Conservation (phyloP, 352 stramenopile species). For the Globisporangium cystogenes region DNA sequence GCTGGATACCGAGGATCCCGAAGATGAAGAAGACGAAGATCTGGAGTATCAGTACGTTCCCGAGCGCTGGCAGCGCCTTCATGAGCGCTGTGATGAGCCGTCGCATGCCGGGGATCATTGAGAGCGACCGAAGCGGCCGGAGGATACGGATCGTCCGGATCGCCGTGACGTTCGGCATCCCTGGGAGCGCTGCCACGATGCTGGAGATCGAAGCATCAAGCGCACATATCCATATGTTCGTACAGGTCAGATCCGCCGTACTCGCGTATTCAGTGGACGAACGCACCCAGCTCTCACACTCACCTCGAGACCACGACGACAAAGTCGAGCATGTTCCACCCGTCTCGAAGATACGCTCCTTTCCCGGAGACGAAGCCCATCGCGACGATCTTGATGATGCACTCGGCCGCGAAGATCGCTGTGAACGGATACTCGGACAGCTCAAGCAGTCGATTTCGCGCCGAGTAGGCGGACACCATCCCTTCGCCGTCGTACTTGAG, state of each 20-base stretch:
- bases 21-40: constrained; percentile 92
- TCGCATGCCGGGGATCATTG: constrained; percentile 76
- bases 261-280: too few species aligned
- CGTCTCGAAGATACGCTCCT: constrained; percentile 76
- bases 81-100: constrained; percentile 79
- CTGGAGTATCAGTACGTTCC: constrained; percentile 86
- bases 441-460: constrained; percentile 56
- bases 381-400: constrained; percentile 88
- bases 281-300: neutral
- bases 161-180: constrained; percentile 69
- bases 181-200: constrained; percentile 43
- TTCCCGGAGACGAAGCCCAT: constrained; percentile 63
- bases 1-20: constrained; percentile 86
- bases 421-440: constrained; percentile 84
- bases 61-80: constrained; percentile 79
- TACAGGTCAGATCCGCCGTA: neutral
- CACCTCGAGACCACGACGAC: constrained; percentile 87
- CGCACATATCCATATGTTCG: neutral
- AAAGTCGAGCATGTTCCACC: constrained; percentile 93
- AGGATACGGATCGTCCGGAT: constrained; percentile 88
- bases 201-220: constrained; percentile 19
- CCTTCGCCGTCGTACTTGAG: constrained; percentile 26
- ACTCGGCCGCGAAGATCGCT: constrained; percentile 84
- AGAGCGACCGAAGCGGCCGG: constrained; percentile 85
- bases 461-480: constrained; percentile 35